These are phyloP conservation scores for Globisporangium nodosum DNA, from an alignment of 352 stramenopile genomes.

Conservation along the genomic window DNA sequence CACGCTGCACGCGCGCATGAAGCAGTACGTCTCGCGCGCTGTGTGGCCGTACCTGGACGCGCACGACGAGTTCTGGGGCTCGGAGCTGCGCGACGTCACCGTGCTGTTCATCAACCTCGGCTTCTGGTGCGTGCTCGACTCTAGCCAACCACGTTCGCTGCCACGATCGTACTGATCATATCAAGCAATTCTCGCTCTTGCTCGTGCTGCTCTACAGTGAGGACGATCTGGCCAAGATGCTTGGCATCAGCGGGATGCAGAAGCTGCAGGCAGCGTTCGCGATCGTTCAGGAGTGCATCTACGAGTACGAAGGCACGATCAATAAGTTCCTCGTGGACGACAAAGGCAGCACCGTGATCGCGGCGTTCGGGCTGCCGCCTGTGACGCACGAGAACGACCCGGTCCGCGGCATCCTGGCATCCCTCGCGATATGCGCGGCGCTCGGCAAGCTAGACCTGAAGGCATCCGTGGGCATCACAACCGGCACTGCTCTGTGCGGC, in stretches of 20 bases:
- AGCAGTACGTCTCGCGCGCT: slow-evolving; percentile 88
- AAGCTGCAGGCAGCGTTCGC: slow-evolving; percentile 76
- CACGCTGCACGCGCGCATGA: slow-evolving; percentile 81
- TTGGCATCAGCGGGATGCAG: slow-evolving; percentile 61
- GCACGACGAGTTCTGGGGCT: slow-evolving; percentile 92
- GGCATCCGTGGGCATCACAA: slow-evolving; percentile 90
- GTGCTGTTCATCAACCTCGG: slow-evolving; percentile 94
- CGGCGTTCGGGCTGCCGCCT: slow-evolving; percentile 89
- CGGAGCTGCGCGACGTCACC: slow-evolving; percentile 87
- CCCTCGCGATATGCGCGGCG: slow-evolving; percentile 78
- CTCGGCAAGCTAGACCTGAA: slow-evolving; percentile 62
- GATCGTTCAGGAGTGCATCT: slow-evolving; percentile 87
- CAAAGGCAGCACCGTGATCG: slow-evolving; percentile 92
- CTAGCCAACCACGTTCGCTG: not conserved
- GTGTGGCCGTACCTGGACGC: slow-evolving; percentile 90
- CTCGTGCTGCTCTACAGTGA: slow-evolving; percentile 30
- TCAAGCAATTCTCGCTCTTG: not conserved
- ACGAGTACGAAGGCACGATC: slow-evolving; percentile 93
- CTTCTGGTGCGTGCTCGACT: slow-evolving; percentile 51
- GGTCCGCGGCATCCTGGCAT: slow-evolving; percentile 85
- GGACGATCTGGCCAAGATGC: slow-evolving; percentile 71
- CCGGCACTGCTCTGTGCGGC: slow-evolving; percentile 88
- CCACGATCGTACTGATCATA: not conserved
- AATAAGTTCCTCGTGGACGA: slow-evolving; percentile 97
- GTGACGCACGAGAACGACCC: slow-evolving; percentile 92